Base-by-base conservation (phyloP, 257 asterid genomes). In the Solanum habrochaites region DNA sequence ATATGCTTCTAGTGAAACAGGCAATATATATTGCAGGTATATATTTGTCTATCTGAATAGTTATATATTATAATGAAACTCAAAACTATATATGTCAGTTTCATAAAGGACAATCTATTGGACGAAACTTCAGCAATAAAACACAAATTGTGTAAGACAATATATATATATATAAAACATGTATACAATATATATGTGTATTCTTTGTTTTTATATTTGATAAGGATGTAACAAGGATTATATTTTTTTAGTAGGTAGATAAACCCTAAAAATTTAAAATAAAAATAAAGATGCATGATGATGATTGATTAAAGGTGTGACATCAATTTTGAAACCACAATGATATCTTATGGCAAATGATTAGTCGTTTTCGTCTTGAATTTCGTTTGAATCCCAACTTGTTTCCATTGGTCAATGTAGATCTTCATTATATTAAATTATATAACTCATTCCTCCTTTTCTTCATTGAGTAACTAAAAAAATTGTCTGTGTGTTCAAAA, bases 331-430 rank as follows among this genome's bases (percentile, higher is more conserved):
- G 84, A 45, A 87, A 85, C 83, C 52, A 74, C 89, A 75, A 78
- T 86, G 88, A 88, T 70, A 70, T 88, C 86, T 84, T 84, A 39
- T 77, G 47, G 86, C 66, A 75, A 66, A 16, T 85, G 90, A 90
- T 82, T 73, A 82, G 90, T 90, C 92, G 84, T 90, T 90, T 90
- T 90, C 91, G 89, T 32, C 89, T 87, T 90, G 89, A 88, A 88
- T 90, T 60, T 71, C 88, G 87, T 82, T 58, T 69, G 47, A 80
- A 88, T 67, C 77, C 89, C 45, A 82, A 47, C 77, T 20, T 86
- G 66, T 90, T 88, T 85, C 89, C 89, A 88, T 86, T 90, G 90
- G 89, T 86, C 90, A 86, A 86, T 71, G 25, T 87, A 88, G 86
- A 83, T 90, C 85, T 83, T 71, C 56, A 52, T 15, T 60, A 60